Conservation (phyloP, 208 protist species). For the Acanthamoeba culbertsoni region DNA sequence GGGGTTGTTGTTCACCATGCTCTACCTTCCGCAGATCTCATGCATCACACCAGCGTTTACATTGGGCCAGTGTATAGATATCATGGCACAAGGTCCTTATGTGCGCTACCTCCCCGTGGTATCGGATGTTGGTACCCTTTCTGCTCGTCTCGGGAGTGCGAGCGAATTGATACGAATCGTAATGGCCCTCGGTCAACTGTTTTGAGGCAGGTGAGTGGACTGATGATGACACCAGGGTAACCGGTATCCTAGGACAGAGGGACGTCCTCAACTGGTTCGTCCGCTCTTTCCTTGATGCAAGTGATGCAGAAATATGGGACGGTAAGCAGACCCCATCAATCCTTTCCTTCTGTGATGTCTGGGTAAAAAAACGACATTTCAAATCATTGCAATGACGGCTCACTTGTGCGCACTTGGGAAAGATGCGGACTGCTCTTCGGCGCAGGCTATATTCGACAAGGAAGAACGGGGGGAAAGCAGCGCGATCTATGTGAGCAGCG, state of each 20-base stretch:
- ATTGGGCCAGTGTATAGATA: background rate
- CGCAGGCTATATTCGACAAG: background rate
- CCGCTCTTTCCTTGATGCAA: background rate
- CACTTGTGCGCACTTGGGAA: background rate
- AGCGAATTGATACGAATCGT: background rate
- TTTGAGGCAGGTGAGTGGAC: background rate
- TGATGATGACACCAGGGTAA: background rate
- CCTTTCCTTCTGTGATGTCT: background rate
- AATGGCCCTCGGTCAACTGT: background rate
- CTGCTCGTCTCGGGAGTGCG: no score
- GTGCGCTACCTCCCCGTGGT: background rate
- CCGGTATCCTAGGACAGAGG: background rate
- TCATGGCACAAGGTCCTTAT: background rate
- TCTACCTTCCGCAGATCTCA: background rate
- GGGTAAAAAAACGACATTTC: background rate
- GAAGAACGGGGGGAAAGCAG: background rate
- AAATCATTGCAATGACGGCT: background rate
- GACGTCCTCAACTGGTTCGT: conserved; percentile 23
- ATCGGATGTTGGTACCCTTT: background rate
- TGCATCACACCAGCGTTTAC: background rate
- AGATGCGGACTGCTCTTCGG: background rate
- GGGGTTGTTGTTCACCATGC: no score
- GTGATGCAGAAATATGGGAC: background rate
- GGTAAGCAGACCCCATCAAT: background rate
- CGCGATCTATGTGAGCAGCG: background rate